A percentile compares a stretch with the other conserved stretches of the same genome.
Conservation (phyloP, 129 eudicot species). For the Oenanthe sinensis region DNA sequence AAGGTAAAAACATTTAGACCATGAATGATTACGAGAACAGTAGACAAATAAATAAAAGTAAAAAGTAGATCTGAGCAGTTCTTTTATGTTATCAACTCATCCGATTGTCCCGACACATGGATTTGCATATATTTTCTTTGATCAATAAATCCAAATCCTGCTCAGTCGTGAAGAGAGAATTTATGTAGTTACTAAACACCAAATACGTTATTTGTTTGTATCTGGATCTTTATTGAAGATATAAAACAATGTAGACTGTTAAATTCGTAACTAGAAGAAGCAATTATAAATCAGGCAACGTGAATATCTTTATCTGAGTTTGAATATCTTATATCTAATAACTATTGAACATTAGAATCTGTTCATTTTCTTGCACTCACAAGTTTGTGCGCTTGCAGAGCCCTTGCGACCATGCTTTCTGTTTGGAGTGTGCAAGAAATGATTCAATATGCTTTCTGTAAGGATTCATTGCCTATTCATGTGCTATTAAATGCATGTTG, state of each 20-base stretch:
- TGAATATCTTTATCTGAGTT: not conserved
- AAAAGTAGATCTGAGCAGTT: not conserved
- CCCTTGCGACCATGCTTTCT: slow-evolving; percentile 93
- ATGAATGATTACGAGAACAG: not conserved
- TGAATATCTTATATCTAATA: not conserved
- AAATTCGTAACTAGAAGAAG: not conserved
- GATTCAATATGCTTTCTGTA: slow-evolving; percentile 86
- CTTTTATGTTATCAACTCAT: not conserved
- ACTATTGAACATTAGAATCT: not conserved
- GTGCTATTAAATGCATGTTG: not conserved
- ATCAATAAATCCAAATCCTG: not conserved
- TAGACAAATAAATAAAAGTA: not conserved
- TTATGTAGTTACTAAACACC: not conserved
- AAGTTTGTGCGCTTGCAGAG: slow-evolving; percentile 53
- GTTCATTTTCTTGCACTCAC: not conserved
- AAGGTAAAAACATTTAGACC: not conserved
- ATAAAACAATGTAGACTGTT: not conserved
- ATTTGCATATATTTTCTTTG: not conserved
- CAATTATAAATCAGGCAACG: not conserved
- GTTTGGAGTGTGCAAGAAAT: slow-evolving; percentile 92
- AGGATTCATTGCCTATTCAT: slow-evolving; percentile 18
- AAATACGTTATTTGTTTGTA: not conserved
- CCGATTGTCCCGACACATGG: not conserved
- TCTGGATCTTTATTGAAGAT: not conserved
- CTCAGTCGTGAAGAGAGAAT: not conserved